Conservation (phyloP, 192 early-diverging fungal genomes). For the Coemansia sp. region DNA sequence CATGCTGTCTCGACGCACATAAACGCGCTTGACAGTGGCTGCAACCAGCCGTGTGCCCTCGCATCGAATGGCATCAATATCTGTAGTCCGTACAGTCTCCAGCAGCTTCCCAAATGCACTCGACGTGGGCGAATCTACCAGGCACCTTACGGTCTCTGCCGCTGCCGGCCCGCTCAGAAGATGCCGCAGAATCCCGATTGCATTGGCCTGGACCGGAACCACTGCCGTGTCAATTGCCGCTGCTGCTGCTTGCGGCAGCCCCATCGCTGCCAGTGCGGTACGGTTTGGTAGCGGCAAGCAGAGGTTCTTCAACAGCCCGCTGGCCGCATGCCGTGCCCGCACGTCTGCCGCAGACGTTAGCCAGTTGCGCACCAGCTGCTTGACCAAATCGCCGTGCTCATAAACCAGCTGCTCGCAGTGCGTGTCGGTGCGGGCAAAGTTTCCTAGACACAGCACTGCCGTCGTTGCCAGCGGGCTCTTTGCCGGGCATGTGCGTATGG, state of each 20-base stretch:
- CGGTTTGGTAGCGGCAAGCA: constrained; percentile 53
- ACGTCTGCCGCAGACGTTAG: constrained; percentile 14
- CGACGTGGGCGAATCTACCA: not conserved
- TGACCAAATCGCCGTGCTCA: constrained; percentile 55
- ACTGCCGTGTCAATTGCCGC: constrained; percentile 32
- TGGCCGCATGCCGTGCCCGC: constrained; percentile 57
- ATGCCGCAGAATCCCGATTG: constrained; percentile 43
- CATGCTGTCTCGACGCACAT: constrained; percentile 7
- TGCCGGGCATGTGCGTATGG: too few species aligned
- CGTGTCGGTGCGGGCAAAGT: constrained; percentile 67
- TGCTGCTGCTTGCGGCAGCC: constrained; percentile 15
- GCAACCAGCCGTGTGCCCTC: constrained; percentile 46
- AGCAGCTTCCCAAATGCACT: constrained; percentile 23
- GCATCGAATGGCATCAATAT: constrained; percentile 49
- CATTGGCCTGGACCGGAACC: constrained; percentile 45
- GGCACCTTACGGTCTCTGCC: not conserved
- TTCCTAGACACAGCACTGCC: constrained; percentile 66
- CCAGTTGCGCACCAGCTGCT: constrained; percentile 35
- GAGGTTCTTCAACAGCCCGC: constrained; percentile 68
- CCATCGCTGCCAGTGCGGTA: constrained; percentile 15
- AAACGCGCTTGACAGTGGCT: constrained; percentile 19
- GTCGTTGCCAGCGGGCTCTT: constrained; percentile 29
- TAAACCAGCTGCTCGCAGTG: constrained; percentile 63
- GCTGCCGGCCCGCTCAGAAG: constrained; percentile 12
- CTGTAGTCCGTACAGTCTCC: constrained; percentile 17